phyloP scores from a whole-genome alignment of 805 yeast genomes.

The Candida pseudofarinosa region DNA sequence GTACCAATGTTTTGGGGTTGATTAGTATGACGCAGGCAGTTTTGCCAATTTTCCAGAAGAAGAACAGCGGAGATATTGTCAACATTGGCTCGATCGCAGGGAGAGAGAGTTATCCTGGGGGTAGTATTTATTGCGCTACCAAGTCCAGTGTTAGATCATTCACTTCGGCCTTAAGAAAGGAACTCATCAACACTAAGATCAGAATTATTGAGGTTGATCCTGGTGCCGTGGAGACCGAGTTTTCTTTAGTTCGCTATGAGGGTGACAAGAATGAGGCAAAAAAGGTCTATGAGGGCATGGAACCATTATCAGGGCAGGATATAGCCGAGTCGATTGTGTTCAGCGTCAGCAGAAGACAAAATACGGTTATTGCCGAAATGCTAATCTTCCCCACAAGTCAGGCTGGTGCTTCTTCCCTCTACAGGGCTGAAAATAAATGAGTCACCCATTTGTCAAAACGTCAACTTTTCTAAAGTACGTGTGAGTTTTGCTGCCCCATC shows the following conservation, averaged over 20 bases:
- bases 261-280: conserved; percentile 31
- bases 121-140: conserved; percentile 35
- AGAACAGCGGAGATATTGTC: conserved; percentile 33
- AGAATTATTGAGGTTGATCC: conserved; percentile 39
- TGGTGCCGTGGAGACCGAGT: conserved; percentile 40
- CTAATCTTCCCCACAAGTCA: conserved; percentile 37
- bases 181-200: conserved; percentile 30
- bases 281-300: conserved; percentile 30
- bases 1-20: conserved; percentile 35
- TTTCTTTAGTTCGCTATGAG: conserved; percentile 29
- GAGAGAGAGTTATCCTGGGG: conserved; percentile 36
- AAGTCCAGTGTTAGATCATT: conserved; percentile 36
- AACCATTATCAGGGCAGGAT: conserved; percentile 32
- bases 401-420: conserved; percentile 26
- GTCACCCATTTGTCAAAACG: conserved; percentile 39
- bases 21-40: conserved; percentile 34
- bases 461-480: conserved; percentile 58
- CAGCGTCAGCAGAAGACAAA: conserved; percentile 29
- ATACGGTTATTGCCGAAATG: conserved; percentile 37
- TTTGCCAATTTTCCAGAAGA: conserved; percentile 33
- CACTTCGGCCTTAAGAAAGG: conserved; percentile 32
- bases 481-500: conserved; percentile 64
- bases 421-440: conserved; percentile 8
- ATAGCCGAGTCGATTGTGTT: conserved; percentile 38
- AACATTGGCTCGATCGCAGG: conserved; percentile 39